A percentile compares a stretch with the other conserved stretches of the same genome.
Evolutionary conservation across 2,329 filamentous ascomycete species (phyloP).

Genomic region (Corynespora cassiicola): DNA sequence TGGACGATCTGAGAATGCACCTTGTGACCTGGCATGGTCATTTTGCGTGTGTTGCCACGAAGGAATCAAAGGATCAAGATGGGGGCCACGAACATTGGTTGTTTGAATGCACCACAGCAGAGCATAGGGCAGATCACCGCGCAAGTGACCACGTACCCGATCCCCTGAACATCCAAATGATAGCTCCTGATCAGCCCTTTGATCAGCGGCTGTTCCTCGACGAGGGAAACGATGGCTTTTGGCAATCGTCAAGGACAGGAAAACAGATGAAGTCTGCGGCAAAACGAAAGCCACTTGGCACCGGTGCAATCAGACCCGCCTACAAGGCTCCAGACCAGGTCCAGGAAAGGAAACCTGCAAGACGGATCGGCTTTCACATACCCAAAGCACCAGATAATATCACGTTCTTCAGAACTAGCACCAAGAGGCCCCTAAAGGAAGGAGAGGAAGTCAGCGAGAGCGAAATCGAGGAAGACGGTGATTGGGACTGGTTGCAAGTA

Average conservation of each 20-base stretch:
- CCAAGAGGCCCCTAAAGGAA: conserved; percentile 45
- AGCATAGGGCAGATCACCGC: conserved; percentile 22
- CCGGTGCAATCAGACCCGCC: conserved; percentile 1
- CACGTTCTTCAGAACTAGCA: conserved; percentile 47
- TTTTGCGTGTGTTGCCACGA: conserved; percentile 30
- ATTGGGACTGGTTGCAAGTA: conserved; percentile 46
- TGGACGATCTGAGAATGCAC: conserved; percentile 43
- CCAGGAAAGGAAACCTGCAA: conserved; percentile 14
- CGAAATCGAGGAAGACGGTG: conserved; percentile 50
- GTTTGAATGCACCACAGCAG: conserved; percentile 24
- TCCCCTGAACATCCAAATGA: conserved; percentile 34
- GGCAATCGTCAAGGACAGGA: conserved; percentile 12
- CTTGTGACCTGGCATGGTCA: conserved; percentile 42
- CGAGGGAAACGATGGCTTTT: conserved; percentile 39
- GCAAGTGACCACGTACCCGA: conserved; percentile 32
- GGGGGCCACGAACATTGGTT: conserved; percentile 19
- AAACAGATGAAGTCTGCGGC: conserved; percentile 3
- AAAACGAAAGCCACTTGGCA: conserved; percentile 1
- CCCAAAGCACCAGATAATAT: conserved; percentile 42
- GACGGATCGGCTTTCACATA: too few species aligned
- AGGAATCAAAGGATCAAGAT: conserved; percentile 14
- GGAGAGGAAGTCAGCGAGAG: conserved; percentile 51
- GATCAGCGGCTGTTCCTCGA: conserved; percentile 40
- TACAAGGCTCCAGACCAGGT: conserved; percentile 24
- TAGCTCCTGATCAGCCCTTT: conserved; percentile 43